phyloP scores from a whole-genome alignment of 768 basidiomycete genomes.

The Boletus coccyginus region DNA sequence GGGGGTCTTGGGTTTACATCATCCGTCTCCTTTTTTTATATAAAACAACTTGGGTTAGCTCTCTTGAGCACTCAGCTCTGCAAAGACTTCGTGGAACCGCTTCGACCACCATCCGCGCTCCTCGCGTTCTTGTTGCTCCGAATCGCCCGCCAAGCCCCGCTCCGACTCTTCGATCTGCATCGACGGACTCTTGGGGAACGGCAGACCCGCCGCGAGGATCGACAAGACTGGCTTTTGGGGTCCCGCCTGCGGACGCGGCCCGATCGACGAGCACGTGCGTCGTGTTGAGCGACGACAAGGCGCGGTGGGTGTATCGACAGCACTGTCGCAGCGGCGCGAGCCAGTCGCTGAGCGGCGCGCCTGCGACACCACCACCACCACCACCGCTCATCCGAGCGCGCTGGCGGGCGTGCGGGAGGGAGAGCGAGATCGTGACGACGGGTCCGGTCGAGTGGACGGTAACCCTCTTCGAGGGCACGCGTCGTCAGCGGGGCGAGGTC shows the following conservation, averaged over 20 bases:
- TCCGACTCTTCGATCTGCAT: conserved; percentile 44
- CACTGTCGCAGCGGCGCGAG: conserved; percentile 53
- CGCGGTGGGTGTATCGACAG: conserved; percentile 45
- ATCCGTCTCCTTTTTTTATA: background rate
- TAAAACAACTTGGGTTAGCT: background rate
- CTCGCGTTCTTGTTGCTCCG: conserved; percentile 52
- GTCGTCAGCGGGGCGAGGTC: conserved; percentile 49
- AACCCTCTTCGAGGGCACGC: conserved; percentile 38
- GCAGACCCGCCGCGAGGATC: conserved; percentile 44
- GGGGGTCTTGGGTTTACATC: background rate
- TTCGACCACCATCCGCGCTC: conserved; percentile 75
- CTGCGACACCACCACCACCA: too few species aligned
- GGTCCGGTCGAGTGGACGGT: conserved; percentile 32
- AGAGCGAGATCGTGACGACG: conserved; percentile 37
- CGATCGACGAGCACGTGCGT: conserved; percentile 27
- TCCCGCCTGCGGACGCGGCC: conserved; percentile 25
- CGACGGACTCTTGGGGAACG: conserved; percentile 74
- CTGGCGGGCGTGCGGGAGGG: conserved; percentile 24
- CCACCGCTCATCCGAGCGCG: background rate
- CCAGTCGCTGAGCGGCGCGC: conserved; percentile 32
- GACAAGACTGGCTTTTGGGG: conserved; percentile 36
- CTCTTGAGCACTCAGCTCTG: conserved; percentile 45
- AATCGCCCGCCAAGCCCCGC: conserved; percentile 25
- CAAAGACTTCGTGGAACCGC: conserved; percentile 60
- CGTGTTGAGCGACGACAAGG: conserved; percentile 35